Conservation (phyloP, 2,329 filamentous ascomycete genomes). For the Trichophyton schoenleinii region DNA sequence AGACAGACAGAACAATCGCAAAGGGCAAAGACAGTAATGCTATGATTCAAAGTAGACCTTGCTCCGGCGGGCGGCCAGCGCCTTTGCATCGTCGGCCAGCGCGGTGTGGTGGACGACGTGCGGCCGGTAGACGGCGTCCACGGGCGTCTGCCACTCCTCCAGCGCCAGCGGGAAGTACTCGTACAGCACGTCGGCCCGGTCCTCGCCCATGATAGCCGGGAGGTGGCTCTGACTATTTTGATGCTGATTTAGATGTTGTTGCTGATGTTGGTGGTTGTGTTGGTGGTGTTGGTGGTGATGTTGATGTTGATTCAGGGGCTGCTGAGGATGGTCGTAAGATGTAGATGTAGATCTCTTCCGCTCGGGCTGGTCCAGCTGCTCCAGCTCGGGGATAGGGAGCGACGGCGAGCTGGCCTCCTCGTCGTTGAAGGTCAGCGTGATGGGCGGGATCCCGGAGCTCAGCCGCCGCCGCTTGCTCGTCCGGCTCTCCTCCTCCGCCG, state of each 20-base stretch:
- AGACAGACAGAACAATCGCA: too few relatives aligned
- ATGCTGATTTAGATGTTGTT: not conserved
- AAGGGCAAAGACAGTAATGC: too few relatives aligned
- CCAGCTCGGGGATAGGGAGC: slow-evolving; percentile 27
- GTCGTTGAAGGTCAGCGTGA: slow-evolving; percentile 45
- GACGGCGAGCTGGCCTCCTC: slow-evolving; percentile 25
- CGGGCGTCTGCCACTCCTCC: slow-evolving; percentile 83
- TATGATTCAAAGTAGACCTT: slow-evolving; percentile 53
- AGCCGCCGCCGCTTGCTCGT: slow-evolving; percentile 23
- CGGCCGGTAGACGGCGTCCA: slow-evolving; percentile 79
- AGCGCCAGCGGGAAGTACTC: slow-evolving; percentile 88
- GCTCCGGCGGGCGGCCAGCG: slow-evolving; percentile 52
- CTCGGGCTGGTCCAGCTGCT: too few relatives aligned
- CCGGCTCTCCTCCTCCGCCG: too few relatives aligned
- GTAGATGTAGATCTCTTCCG: too few relatives aligned
- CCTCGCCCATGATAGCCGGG: slow-evolving; percentile 43
- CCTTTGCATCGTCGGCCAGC: slow-evolving; percentile 52
- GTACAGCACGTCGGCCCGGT: slow-evolving; percentile 73
- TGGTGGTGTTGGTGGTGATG: not conserved
- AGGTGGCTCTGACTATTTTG: slow-evolving; percentile 21
- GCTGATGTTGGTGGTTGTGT: not conserved
- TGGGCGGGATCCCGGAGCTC: slow-evolving; percentile 33
- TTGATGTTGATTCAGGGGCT: not conserved
- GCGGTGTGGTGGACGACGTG: slow-evolving; percentile 85
- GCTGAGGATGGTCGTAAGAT: too few relatives aligned